Evolutionary conservation across 1,284 basidiomycete genomes (phyloP).

Genomic region (Anthracocystis setariae): DNA sequence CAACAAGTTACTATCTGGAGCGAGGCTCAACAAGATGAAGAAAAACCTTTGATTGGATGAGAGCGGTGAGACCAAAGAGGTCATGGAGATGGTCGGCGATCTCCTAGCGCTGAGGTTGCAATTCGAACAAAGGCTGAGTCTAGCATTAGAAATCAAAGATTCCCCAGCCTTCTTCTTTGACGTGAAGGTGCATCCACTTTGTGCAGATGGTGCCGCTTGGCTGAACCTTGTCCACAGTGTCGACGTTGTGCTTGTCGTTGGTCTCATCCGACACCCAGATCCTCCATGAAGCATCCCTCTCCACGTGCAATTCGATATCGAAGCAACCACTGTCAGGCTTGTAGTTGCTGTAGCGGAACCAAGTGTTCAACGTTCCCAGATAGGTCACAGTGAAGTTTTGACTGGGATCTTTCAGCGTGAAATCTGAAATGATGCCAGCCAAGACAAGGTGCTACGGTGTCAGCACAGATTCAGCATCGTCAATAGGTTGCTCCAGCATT

Average conservation of each 20-base stretch:
- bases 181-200: conserved; percentile 15
- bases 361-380: background rate
- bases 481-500: background rate
- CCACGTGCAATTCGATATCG: conserved; percentile 2
- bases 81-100: too few species aligned
- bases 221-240: background rate
- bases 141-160: background rate
- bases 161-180: conserved; percentile 5
- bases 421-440: too few species aligned
- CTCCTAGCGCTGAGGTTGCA: too few species aligned
- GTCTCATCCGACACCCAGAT: conserved; percentile 2
- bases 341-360: background rate
- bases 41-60: too few species aligned
- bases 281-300: background rate
- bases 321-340: background rate
- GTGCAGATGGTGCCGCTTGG: conserved; percentile 1
- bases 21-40: too few species aligned
- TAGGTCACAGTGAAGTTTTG: background rate
- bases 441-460: too few species aligned
- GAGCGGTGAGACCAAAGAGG: too few species aligned
- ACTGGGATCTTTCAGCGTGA: background rate
- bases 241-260: background rate
- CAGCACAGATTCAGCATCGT: too few species aligned
- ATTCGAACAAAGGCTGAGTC: too few species aligned
- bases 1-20: too few species aligned